Evolutionary conservation across 192 early-diverging fungal species (phyloP).

Genomic region (Coemansia sp.): DNA sequence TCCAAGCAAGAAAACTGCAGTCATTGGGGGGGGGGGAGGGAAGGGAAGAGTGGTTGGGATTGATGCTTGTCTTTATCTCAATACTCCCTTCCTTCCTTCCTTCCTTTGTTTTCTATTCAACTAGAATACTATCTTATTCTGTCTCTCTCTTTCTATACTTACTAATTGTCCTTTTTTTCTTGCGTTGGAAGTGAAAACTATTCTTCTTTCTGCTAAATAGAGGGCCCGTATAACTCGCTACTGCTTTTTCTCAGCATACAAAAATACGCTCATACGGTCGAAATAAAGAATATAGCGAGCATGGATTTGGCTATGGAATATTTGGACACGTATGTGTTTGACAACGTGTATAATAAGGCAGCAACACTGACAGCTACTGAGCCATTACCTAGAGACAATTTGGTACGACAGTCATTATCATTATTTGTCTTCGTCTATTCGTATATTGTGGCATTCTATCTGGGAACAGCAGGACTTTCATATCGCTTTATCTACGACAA

Average conservation of each 20-base stretch:
- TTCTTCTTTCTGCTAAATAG: too few species aligned
- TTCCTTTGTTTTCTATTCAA: neutral
- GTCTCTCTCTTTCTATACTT: neutral
- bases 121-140: neutral
- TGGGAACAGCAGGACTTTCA: slow-evolving; percentile 69
- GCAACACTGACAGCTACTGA: slow-evolving; percentile 46
- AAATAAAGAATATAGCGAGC: neutral
- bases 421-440: slow-evolving; percentile 70
- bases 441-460: slow-evolving; percentile 80
- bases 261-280: too few species aligned
- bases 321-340: slow-evolving; percentile 65
- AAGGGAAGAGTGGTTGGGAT: too few species aligned
- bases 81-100: neutral
- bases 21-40: neutral
- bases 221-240: too few species aligned
- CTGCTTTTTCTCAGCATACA: too few species aligned
- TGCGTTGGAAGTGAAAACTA: neutral
- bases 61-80: neutral
- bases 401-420: slow-evolving; percentile 71
- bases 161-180: neutral
- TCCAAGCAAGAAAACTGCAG: too few species aligned
- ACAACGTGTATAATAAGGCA: slow-evolving; percentile 59
- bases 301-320: slow-evolving; percentile 70
- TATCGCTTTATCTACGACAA: slow-evolving; percentile 90
- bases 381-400: slow-evolving; percentile 58